A percentile compares a stretch with the other conserved stretches of the same genome.
Evolutionary conservation across 116 monocot species (phyloP).

Genomic region (Trichopus zeylanicus): DNA sequence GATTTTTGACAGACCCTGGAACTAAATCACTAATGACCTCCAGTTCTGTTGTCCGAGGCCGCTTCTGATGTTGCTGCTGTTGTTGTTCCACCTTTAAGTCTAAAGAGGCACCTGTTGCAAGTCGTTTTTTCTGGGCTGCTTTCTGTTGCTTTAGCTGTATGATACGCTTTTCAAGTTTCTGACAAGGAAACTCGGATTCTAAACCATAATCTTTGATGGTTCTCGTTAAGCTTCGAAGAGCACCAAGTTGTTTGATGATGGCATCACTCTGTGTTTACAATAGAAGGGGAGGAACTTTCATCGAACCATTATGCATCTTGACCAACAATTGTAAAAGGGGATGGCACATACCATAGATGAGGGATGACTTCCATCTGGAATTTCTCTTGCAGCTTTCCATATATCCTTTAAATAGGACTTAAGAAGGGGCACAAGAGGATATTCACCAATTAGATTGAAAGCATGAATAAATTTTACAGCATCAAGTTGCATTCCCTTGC

Average conservation of each 20-base stretch:
- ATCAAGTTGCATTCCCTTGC: conserved; percentile 49
- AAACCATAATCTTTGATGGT: conserved; percentile 48
- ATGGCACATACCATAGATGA: conserved; percentile 31
- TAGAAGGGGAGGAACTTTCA: background rate
- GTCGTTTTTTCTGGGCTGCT: conserved; percentile 25
- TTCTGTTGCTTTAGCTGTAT: conserved; percentile 30
- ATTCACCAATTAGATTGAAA: conserved; percentile 47
- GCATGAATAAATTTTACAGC: conserved; percentile 53
- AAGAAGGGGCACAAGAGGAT: conserved; percentile 49
- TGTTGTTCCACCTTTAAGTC: conserved; percentile 10
- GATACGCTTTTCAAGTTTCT: conserved; percentile 28
- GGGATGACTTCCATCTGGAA: conserved; percentile 49
- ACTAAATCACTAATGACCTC: conserved; percentile 2
- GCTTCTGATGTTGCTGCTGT: conserved; percentile 29
- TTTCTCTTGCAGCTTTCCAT: conserved; percentile 37
- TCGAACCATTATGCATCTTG: background rate
- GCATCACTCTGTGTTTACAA: conserved; percentile 42
- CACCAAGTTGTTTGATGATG: conserved; percentile 37
- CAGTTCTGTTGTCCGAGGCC: conserved; percentile 12
- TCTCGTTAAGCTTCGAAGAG: conserved; percentile 36
- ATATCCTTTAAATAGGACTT: conserved; percentile 34
- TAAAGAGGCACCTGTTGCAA: conserved; percentile 10
- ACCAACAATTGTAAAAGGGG: background rate
- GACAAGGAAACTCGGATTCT: conserved; percentile 26
- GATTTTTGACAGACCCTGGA: conserved; percentile 6